Base-by-base conservation (phyloP, 108 stramenopile genomes). In the Fistulifera pelliculosa region DNA sequence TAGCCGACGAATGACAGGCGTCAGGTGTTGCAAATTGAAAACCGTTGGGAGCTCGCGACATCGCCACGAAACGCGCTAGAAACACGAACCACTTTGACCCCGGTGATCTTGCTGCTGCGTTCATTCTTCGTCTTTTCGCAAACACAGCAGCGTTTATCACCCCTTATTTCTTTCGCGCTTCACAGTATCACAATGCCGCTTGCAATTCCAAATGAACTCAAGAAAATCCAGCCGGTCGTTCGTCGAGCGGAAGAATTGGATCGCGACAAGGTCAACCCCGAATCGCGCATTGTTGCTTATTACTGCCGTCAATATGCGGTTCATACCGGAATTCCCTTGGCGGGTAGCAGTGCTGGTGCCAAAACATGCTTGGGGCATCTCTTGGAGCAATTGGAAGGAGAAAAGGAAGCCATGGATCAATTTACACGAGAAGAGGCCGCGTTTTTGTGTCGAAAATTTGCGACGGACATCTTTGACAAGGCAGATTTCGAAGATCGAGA, bases 241-340 rank as follows among this genome's bases (percentile, higher is more conserved):
- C 71, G 73, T 39, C 83, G 90, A 35, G 94, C 94, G 21, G 87
- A 93, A 54, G 94, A 95, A 55, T 74, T 95, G 39, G 91, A 93
- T 49, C 61, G 60, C 23, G 89, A 89, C 56, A 54, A 66, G 28
- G 60, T 58, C 38, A 65, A 69, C 38, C 75, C 87, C 6, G 87
- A 93, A 62, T 79, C 86, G 13, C 76, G 83, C n/a, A 66, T 93
- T 17, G 77, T 92, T 1, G 91, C 94, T 21, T 95, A 88, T 67
- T 87, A 90, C 65, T 90, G 87, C 67, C 87, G 94, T 17, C 87
- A 90, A 60, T 92, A 83, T 51, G 94, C 90, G 39, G 88, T 93
- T 26, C 71, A 76, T 15, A 49, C 47, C 0, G 90, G 87, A 15
- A 87, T 87, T 47, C 71, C 76, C 2, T 58, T 22, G 2, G 17